A percentile compares a stretch with the other conserved stretches of the same genome.
Conservation (phyloP, 805 yeast genomes). For the Wickerhamia fluorescens region DNA sequence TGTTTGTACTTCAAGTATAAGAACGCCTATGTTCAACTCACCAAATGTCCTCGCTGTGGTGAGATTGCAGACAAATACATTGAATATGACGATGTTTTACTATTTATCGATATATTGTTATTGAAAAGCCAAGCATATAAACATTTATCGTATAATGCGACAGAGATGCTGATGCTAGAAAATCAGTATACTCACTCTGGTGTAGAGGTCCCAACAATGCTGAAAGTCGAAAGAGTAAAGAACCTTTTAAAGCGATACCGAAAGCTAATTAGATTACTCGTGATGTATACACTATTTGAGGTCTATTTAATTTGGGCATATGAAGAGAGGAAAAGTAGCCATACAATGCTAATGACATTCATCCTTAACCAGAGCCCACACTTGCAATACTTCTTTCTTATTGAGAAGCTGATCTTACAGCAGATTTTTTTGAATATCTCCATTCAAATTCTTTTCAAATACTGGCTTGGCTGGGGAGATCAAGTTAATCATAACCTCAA, state of each 20-base stretch:
- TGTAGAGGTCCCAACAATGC: background rate
- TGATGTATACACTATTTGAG: conserved; percentile 71
- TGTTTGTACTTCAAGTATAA: conserved; percentile 68
- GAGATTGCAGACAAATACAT: conserved; percentile 83
- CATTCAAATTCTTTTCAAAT: conserved; percentile 20
- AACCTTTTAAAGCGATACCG: conserved; percentile 12
- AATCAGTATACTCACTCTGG: conserved; percentile 2
- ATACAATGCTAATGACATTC: conserved; percentile 15
- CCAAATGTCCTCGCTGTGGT: conserved; percentile 68
- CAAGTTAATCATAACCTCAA: conserved; percentile 11
- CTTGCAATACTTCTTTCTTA: conserved; percentile 51
- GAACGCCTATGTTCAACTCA: conserved; percentile 69
- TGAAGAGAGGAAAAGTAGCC: conserved; percentile 54
- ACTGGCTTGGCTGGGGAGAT: conserved; percentile 15
- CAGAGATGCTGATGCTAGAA: conserved; percentile 21
- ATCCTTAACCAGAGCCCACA: conserved; percentile 30
- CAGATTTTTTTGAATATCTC: conserved; percentile 33
- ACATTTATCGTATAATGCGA: conserved; percentile 74
- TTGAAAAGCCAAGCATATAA: conserved; percentile 83
- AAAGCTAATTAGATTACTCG: conserved; percentile 37
- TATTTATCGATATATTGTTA: conserved; percentile 76
- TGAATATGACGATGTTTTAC: conserved; percentile 78
- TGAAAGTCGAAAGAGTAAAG: background rate
- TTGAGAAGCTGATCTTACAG: conserved; percentile 44
- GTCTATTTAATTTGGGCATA: conserved; percentile 90